phyloP scores from a whole-genome alignment of 331 rosid genomes.

The Saraca asoca region DNA sequence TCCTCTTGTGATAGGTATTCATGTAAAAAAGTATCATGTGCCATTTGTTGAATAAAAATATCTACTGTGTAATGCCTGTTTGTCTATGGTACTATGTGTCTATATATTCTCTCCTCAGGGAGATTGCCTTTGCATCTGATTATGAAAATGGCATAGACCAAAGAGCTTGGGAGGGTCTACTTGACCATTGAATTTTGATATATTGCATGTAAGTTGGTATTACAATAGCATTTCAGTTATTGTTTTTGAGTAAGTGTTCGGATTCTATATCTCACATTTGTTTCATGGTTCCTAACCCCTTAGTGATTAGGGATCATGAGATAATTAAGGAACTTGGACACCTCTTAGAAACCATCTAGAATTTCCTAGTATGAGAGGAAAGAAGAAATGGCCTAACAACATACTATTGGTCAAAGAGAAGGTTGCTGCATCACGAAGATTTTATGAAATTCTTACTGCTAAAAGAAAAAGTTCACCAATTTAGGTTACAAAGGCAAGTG shows the following conservation, averaged over 20 bases:
- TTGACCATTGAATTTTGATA: slow-evolving; percentile 55
- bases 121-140: slow-evolving; percentile 41
- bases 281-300: slow-evolving; percentile 18
- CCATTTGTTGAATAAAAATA: slow-evolving; percentile 20
- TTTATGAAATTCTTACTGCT: slow-evolving; percentile 30
- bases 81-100: slow-evolving; percentile 5
- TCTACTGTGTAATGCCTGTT: not conserved
- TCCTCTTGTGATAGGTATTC: slow-evolving; percentile 4
- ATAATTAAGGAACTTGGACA: slow-evolving; percentile 39
- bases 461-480: slow-evolving; percentile 27
- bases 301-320: slow-evolving; percentile 59
- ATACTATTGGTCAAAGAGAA: slow-evolving; percentile 23
- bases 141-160: slow-evolving; percentile 29
- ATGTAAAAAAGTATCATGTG: slow-evolving; percentile 7
- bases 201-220: slow-evolving; percentile 66
- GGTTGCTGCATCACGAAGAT: slow-evolving; percentile 29
- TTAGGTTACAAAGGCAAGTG: not conserved
- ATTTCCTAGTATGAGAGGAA: slow-evolving; percentile 46
- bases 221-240: not conserved
- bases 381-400: slow-evolving; percentile 18
- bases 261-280: slow-evolving; percentile 1
- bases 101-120: slow-evolving; percentile 44
- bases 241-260: slow-evolving; percentile 13
- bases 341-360: slow-evolving; percentile 53
- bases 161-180: slow-evolving; percentile 71